These are phyloP conservation scores for Tubosaeta sp. DNA, from an alignment of 768 basidiomycete species.

Conservation along the genomic window DNA sequence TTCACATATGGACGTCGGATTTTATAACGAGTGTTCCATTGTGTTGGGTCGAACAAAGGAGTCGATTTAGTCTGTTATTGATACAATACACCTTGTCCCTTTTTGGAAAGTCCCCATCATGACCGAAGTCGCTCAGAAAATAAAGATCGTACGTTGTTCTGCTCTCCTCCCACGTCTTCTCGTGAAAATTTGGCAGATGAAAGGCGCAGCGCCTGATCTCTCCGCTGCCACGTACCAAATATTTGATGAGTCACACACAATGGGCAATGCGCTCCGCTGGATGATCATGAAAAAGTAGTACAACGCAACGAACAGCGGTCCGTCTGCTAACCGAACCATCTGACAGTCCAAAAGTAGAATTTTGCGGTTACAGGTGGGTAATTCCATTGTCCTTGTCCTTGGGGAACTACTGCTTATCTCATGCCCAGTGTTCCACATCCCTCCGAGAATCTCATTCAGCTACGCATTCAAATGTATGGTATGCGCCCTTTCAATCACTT, in stretches of 20 bases:
- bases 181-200: slow-evolving; percentile 55
- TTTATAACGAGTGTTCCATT: slow-evolving; percentile 6
- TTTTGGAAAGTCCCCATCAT: slow-evolving; percentile 13
- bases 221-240: slow-evolving; percentile 91
- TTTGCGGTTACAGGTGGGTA: slow-evolving; percentile 91
- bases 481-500: slow-evolving; percentile 30
- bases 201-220: slow-evolving; percentile 75
- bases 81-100: not conserved
- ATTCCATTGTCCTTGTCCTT: slow-evolving; percentile 20
- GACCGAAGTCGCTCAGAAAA: slow-evolving; percentile 28
- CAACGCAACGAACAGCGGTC: not conserved
- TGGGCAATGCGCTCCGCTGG: slow-evolving; percentile 93
- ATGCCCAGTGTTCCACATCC: slow-evolving; percentile 69
- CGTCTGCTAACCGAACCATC: slow-evolving; percentile 1
- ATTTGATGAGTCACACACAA: slow-evolving; percentile 90
- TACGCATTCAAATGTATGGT: slow-evolving; percentile 99
- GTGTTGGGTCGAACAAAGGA: not conserved
- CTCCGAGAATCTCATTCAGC: slow-evolving; percentile 91
- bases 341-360: slow-evolving; percentile 92
- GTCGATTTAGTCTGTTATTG: too few relatives aligned
- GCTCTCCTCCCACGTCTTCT: not conserved
- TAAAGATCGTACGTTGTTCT: slow-evolving; percentile 28
- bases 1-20: not conserved
- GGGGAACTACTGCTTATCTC: not conserved
- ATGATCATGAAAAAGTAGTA: slow-evolving; percentile 99